Conservation (phyloP, 2,329 filamentous ascomycete genomes). For the Emmonsiellopsis sp. region DNA sequence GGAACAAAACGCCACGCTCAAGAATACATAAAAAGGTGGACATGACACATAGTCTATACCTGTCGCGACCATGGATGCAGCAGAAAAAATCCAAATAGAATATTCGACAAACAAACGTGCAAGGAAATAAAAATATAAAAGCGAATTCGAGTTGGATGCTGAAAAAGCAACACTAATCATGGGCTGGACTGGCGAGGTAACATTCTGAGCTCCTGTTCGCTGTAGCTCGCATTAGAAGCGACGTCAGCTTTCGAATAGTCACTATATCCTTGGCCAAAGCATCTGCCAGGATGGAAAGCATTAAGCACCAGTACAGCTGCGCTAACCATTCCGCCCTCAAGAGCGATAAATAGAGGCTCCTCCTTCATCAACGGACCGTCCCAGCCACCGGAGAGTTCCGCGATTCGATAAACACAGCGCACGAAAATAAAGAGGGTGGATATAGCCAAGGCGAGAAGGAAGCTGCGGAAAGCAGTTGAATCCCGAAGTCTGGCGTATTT, state of each 20-base stretch:
- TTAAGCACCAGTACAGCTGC: slow-evolving; percentile 38
- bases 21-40: no score
- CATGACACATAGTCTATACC: no score
- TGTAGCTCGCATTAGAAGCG: neutral
- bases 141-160: no score
- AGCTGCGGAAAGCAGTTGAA: slow-evolving; percentile 29
- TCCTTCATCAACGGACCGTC: slow-evolving; percentile 39
- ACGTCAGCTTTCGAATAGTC: slow-evolving; percentile 1
- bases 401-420: slow-evolving; percentile 42
- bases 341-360: slow-evolving; percentile 41
- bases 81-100: no score
- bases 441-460: slow-evolving; percentile 27
- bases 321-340: slow-evolving; percentile 47
- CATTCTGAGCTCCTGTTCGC: neutral
- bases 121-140: neutral
- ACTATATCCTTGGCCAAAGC: slow-evolving; percentile 6
- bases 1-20: no score
- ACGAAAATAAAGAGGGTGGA: slow-evolving; percentile 38
- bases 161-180: no score
- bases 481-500: slow-evolving; percentile 18
- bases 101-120: no score
- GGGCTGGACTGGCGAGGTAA: no score
- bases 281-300: slow-evolving; percentile 36
- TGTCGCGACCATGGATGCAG: no score
- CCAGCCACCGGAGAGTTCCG: slow-evolving; percentile 41